Conservation (phyloP, 1,284 basidiomycete species). For the Agroathelia rolfsii region DNA sequence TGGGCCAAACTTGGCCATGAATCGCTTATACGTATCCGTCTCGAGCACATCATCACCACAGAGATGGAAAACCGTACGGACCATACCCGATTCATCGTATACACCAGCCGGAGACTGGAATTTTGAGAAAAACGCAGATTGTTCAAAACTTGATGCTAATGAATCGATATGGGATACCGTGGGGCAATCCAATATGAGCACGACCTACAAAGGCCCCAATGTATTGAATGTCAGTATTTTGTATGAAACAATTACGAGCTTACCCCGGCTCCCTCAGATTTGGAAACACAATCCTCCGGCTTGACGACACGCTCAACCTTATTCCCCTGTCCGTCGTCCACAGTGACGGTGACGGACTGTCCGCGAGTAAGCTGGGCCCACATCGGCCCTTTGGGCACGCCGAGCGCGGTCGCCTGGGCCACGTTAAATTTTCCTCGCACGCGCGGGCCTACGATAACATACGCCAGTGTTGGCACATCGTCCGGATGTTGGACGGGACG, state of each 20-base stretch:
- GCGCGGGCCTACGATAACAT: constrained; percentile 69
- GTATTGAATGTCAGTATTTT: background rate
- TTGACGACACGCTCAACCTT: constrained; percentile 35
- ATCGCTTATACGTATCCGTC: constrained; percentile 58
- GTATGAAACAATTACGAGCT: constrained; percentile 12
- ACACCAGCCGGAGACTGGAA: constrained; percentile 35
- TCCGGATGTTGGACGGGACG: too few relatives aligned
- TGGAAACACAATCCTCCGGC: constrained; percentile 51
- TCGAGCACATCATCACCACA: constrained; percentile 60
- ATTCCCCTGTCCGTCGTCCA: constrained; percentile 29
- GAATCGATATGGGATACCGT: constrained; percentile 48
- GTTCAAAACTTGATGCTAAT: constrained; percentile 43
- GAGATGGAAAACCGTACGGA: constrained; percentile 58
- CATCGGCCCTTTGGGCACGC: constrained; percentile 52
- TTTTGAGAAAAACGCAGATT: constrained; percentile 37
- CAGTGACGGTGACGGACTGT: constrained; percentile 38
- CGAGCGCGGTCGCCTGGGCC: constrained; percentile 53
- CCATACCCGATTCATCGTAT: constrained; percentile 30
- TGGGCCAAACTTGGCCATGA: constrained; percentile 58
- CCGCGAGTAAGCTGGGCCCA: constrained; percentile 39
- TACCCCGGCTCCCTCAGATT: constrained; percentile 40
- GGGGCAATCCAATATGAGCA: constrained; percentile 56
- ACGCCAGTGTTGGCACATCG: constrained; percentile 50
- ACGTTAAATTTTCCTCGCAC: constrained; percentile 84
- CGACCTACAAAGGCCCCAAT: constrained; percentile 32